Evolutionary conservation across 2,329 filamentous ascomycete genomes (phyloP).

Genomic region (Aureobasidium pullulans): DNA sequence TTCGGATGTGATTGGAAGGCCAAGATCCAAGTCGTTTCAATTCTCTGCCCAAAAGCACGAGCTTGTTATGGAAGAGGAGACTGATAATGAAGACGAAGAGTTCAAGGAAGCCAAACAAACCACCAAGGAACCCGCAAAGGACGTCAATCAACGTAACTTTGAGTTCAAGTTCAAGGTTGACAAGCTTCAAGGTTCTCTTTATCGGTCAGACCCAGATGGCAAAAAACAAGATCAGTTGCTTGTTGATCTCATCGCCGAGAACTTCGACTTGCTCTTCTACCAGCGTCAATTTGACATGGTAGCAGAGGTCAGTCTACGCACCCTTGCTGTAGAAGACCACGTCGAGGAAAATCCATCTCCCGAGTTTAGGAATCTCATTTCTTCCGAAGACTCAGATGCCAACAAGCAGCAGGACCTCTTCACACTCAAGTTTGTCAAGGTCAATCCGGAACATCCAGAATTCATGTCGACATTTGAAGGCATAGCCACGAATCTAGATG

Average conservation of each 20-base stretch:
- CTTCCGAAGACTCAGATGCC: slow-evolving; percentile 66
- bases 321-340: slow-evolving; percentile 86
- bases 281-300: slow-evolving; percentile 87
- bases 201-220: slow-evolving; percentile 72
- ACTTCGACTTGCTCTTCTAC: slow-evolving; percentile 81
- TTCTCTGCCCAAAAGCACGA: slow-evolving; percentile 66
- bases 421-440: slow-evolving; percentile 78
- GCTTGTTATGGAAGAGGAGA: slow-evolving; percentile 70
- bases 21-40: slow-evolving; percentile 65
- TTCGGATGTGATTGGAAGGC: slow-evolving; percentile 41
- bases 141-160: slow-evolving; percentile 82
- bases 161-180: slow-evolving; percentile 97
- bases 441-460: slow-evolving; percentile 86
- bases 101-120: slow-evolving; percentile 58
- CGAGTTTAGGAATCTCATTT: slow-evolving; percentile 97
- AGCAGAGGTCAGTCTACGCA: slow-evolving; percentile 80
- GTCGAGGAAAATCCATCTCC: slow-evolving; percentile 77
- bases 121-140: slow-evolving; percentile 41
- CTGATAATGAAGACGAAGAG: slow-evolving; percentile 46
- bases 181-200: slow-evolving; percentile 86
- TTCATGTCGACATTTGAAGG: slow-evolving; percentile 89
- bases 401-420: slow-evolving; percentile 75
- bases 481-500: slow-evolving; percentile 86
- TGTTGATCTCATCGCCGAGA: slow-evolving; percentile 83
- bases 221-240: slow-evolving; percentile 71